phyloP scores from a whole-genome alignment of 306 rosid genomes.

The Corylus americana region DNA sequence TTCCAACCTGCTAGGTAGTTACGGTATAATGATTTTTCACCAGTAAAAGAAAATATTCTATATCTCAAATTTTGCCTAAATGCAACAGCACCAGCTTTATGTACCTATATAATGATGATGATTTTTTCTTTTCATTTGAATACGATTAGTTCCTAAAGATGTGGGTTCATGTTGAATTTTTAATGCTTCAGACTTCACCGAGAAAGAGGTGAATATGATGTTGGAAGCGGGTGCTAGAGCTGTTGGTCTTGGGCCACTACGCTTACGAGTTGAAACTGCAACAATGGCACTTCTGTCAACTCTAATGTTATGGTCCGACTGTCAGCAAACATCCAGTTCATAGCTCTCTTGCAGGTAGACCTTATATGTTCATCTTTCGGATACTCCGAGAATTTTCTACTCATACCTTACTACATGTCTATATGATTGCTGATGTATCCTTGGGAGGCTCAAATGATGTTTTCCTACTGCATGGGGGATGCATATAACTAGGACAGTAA shows the following conservation, averaged over 20 bases:
- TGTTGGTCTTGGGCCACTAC: slow-evolving; percentile 84
- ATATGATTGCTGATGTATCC: slow-evolving; percentile 10
- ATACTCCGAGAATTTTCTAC: background rate
- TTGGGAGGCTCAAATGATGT: background rate
- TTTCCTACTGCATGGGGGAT: background rate
- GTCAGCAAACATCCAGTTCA: slow-evolving; percentile 32
- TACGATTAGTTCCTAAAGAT: slow-evolving; percentile 7
- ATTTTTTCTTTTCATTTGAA: slow-evolving; percentile 7
- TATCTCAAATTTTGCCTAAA: background rate
- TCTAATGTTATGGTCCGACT: slow-evolving; percentile 83
- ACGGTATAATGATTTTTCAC: background rate
- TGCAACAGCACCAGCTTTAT: background rate
- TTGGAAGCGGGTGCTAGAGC: slow-evolving; percentile 73
- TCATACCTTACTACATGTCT: background rate
- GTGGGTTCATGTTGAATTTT: slow-evolving; percentile 18
- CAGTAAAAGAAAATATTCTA: background rate
- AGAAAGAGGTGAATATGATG: slow-evolving; percentile 65
- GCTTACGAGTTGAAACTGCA: slow-evolving; percentile 94
- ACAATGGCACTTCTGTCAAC: slow-evolving; percentile 75
- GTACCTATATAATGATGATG: background rate
- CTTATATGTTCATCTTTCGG: slow-evolving; percentile 19
- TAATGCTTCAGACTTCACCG: slow-evolving; percentile 68
- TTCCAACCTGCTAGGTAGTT: background rate
- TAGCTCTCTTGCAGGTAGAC: slow-evolving; percentile 35
- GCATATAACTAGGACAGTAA: background rate